Evolutionary conservation across 176 grass and related monocot genomes (phyloP), one percentile per base, ranked within the genome.

Genomic region (Aegilops speltoides): DNA sequence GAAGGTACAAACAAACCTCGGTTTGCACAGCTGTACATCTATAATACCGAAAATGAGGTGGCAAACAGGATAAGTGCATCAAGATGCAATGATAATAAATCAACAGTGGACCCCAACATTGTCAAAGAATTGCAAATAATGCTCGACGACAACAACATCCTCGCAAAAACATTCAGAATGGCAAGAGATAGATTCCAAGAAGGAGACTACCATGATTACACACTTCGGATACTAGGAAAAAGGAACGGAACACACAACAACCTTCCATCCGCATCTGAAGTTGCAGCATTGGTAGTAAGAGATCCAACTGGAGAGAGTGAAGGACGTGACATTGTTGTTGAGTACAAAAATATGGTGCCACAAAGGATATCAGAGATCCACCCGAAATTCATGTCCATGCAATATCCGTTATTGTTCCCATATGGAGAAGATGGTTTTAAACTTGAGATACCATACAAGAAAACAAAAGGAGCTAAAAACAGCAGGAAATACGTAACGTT

Each of bases 21-120:
- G 2, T 84, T 73, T 22, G 40, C 82, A 3, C 82, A 77, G 40
- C 24, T 85, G 12, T 77, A 64, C 73, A 73, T 73, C 19, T 43
- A 73, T 14, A 22, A 73, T 5, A 45, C 36, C 2, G 68, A 72
- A 20, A 40, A 85, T 77, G 82, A 85, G 37, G 54, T 76, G 16
- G 23, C 40, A 24, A 85, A 85, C 29, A 84, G 43, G 34, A 85
- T 85, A 19, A 77, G 1, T 52, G 48, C 83, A 29, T 11, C 75
- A 7, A 32, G 25, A 60, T 22, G 56, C 20, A 60, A 60, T 60
- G 56, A n/a, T 60, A n/a, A n/a, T 8, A 54, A 16, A 54, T 19
- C 50, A 54, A 54, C 50, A 54, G 50, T 54, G 50, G 50, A 54
- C 50, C 50, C 50, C 50, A 54, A 54, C 50, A 54, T 54, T 7